Conservation (phyloP, 768 basidiomycete species). For the Lactarius hengduanensis region DNA sequence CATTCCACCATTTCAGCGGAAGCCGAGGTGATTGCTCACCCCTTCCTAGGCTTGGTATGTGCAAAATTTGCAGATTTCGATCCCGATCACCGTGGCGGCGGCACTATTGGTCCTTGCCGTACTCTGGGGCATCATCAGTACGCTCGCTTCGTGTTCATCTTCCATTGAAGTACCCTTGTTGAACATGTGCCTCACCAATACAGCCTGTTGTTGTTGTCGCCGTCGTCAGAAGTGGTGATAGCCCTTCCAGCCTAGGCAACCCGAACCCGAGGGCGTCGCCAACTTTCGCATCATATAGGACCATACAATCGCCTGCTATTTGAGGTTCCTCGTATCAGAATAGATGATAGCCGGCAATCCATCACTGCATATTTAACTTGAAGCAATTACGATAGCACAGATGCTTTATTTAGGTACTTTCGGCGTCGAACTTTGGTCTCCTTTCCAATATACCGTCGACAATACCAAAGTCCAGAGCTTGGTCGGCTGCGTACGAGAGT, state of each 20-base stretch:
- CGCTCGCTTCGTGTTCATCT: constrained; percentile 36
- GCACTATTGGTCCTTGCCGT: constrained; percentile 60
- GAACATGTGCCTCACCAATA: background rate
- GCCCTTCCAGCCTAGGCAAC: background rate
- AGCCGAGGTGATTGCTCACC: constrained; percentile 19
- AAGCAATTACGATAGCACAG: background rate
- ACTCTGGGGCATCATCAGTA: constrained; percentile 48
- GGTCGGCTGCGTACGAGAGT: constrained; percentile 55
- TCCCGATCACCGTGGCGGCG: constrained; percentile 74
- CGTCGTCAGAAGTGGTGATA: background rate
- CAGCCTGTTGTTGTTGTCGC: constrained; percentile 14
- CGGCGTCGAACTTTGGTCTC: constrained; percentile 54
- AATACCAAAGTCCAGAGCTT: constrained; percentile 89
- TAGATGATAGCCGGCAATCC: background rate
- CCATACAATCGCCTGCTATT: background rate
- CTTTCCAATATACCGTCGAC: constrained; percentile 90
- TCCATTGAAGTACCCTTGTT: background rate
- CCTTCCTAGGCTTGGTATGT: constrained; percentile 64
- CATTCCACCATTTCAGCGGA: background rate
- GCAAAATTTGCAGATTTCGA: constrained; percentile 74
- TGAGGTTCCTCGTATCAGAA: constrained; percentile 5
- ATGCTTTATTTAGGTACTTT: constrained; percentile 19
- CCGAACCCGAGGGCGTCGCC: background rate
- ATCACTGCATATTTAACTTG: background rate
- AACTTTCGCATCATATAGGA: background rate